Evolutionary conservation across 208 protist genomes (phyloP), one percentile per base, ranked within the genome.

Genomic region (Leishmania aethiopica): DNA sequence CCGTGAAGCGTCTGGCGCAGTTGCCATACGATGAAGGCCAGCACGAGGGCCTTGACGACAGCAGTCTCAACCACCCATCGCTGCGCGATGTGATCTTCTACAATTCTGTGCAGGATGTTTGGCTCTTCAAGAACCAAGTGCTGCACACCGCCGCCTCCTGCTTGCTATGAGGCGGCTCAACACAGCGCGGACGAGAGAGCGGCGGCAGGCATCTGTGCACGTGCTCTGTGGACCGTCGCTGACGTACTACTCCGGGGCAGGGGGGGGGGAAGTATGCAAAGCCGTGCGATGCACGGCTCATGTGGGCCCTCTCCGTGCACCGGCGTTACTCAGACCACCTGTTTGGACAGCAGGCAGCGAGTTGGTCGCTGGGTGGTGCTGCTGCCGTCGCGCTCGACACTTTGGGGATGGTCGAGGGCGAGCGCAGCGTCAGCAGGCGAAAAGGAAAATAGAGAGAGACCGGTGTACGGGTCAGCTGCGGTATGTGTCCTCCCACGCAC

Each of bases 111-210:
- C 86, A 92, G 83, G 94, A 96, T 84, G 87, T 89, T 64, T 96
- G 94, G 94, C 86, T 94, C 53, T 95, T 97, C 73, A 76, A 85
- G 55, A 91, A 88, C 71, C 85, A 94, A 55, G 90, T 94, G n/a
- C 89, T 96, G 75, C 92, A 96, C 85, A 94, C 94, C 37, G 94
- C 94, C n/a, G 91, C 91, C 60, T 84, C 89, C 28, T 95, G 92
- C 84, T 90, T 91, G 66, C 49, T 94, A 69, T 94, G 71, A 79
- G 15, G 7, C 32, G 4, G 10, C 6, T 37, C 60, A 32, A 19
- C 60, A 17, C n/a, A 8, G 10, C 60, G 60, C 0, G 8, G 13
- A 67, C 11, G 13, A 37, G n/a, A 19, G 3, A 37, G 60, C 60
- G 13, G 32, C 13, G 60, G n/a, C 3, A 17, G 13, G 60, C 60